Conservation (phyloP, 345 rosid genomes). For the Bretschneidera sinensis region DNA sequence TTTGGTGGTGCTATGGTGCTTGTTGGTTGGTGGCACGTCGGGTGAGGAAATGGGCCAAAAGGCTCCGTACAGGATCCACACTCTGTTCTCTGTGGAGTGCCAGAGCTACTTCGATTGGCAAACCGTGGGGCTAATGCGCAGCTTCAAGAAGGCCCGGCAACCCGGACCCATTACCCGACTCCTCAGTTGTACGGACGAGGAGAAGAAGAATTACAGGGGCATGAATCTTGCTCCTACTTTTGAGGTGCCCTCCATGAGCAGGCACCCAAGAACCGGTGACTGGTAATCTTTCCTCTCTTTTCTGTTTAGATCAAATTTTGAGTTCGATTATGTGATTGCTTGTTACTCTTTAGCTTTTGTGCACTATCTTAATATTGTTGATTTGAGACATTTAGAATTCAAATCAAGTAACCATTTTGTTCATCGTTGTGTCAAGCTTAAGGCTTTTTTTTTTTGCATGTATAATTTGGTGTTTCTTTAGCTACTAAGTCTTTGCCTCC, state of each 20-base stretch:
- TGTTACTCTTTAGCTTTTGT: background rate
- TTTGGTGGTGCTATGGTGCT: slow-evolving; percentile 23
- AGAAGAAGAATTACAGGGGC: slow-evolving; percentile 74
- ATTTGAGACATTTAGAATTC: background rate
- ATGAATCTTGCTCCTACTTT: slow-evolving; percentile 89
- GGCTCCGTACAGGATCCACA: slow-evolving; percentile 83
- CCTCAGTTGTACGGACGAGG: slow-evolving; percentile 85
- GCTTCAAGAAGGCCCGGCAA: slow-evolving; percentile 81
- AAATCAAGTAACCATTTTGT: too few relatives aligned
- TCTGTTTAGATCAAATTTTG: background rate
- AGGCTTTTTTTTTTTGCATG: too few relatives aligned
- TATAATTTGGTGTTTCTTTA: too few relatives aligned
- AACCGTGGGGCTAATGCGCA: slow-evolving; percentile 87
- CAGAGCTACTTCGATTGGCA: slow-evolving; percentile 98
- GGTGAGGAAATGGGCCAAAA: slow-evolving; percentile 29
- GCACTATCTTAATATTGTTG: background rate
- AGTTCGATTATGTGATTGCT: background rate
- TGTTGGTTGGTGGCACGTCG: slow-evolving; percentile 23
- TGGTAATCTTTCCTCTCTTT: slow-evolving; percentile 40
- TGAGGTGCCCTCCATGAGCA: slow-evolving; percentile 91
- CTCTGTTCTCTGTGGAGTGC: slow-evolving; percentile 95
- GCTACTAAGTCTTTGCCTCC: too few relatives aligned
- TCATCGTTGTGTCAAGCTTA: too few relatives aligned
- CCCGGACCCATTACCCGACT: slow-evolving; percentile 94
- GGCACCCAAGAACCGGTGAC: slow-evolving; percentile 87